Base-by-base conservation (phyloP, 78 protist species). In the Dictyostelium brefeldianum region DNA sequence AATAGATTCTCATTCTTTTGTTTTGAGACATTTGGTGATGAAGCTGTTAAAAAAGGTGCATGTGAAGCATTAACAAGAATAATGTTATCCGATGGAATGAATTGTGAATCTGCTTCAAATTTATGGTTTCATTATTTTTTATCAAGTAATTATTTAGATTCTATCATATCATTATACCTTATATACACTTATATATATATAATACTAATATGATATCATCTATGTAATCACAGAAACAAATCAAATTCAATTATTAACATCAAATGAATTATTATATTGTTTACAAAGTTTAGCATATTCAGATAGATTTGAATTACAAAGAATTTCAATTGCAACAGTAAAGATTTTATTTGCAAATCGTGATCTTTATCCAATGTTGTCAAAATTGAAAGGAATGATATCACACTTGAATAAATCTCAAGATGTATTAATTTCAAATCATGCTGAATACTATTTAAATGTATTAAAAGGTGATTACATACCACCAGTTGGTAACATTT, bases 401-500 rank as follows among this genome's bases (percentile, higher is more conserved):
- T 7, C 17, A 15, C 83, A 87, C 9, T 57, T 87, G 8, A 47
- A 77, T 18, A 87, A 87, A 53, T 77, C 83, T 59, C 70, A 59
- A 50, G 79, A 87, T 65, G 79, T 65, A 12, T 43, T 87, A 51
- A 64, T 77, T 4, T 77, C 84, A 17, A 87, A 87, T 65, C 48
- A 77, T 43, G 64, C 65, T 3, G 92, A 87, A 47, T 80, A 87
- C 22, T 87, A 51, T 50, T 50, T 87, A 7, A 73, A 81, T 77
- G 83, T 87, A 6, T 67, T 87, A 27, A 59, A 64, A 5, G 92
- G 92, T 77, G 43, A 43, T 29, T 87, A 57, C 11, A 77, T 87
- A 27, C 92, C 92, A 47, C 92, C 92, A 9, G 83, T 87, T 50
- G 92, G 92, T 9, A 65, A 51, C 27, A 22, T 80, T 3, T 18